Conservation (phyloP, 2,329 filamentous ascomycete genomes). For the Beauveria asiatica region DNA sequence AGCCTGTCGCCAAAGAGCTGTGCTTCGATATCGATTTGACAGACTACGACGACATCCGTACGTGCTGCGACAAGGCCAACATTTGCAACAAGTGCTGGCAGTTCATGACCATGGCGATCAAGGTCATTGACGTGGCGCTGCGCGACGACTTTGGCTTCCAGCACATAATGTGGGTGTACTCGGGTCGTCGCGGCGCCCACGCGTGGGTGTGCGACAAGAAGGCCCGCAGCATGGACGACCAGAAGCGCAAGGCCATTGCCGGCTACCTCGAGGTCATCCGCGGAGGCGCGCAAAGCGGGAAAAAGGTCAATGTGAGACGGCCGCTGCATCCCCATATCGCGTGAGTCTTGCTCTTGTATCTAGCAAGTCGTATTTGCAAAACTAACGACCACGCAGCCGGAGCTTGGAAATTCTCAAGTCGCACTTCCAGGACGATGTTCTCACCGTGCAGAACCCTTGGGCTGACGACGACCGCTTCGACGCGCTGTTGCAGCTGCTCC, state of each 20-base stretch:
- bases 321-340: slow-evolving; percentile 84
- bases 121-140: slow-evolving; percentile 78
- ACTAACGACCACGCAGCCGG: slow-evolving; percentile 41
- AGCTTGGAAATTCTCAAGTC: slow-evolving; percentile 77
- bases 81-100: slow-evolving; percentile 94
- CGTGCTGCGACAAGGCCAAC: slow-evolving; percentile 86
- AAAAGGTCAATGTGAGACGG: slow-evolving; percentile 74
- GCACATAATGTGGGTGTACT: slow-evolving; percentile 98
- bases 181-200: slow-evolving; percentile 90
- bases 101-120: slow-evolving; percentile 97
- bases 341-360: slow-evolving; percentile 33
- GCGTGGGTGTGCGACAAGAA: slow-evolving; percentile 95
- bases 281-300: slow-evolving; percentile 76
- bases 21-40: slow-evolving; percentile 99
- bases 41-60: slow-evolving; percentile 94
- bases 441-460: slow-evolving; percentile 84
- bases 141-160: slow-evolving; percentile 93
- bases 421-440: slow-evolving; percentile 76
- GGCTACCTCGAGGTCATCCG: slow-evolving; percentile 86
- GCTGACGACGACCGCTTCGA: slow-evolving; percentile 59
- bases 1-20: slow-evolving; percentile 82
- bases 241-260: slow-evolving; percentile 74
- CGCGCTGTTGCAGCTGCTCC: slow-evolving; percentile 74
- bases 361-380: background rate
- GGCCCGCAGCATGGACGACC: slow-evolving; percentile 76